phyloP scores from a whole-genome alignment of 2,329 filamentous ascomycete species.

The Teratosphaeria viscida region DNA sequence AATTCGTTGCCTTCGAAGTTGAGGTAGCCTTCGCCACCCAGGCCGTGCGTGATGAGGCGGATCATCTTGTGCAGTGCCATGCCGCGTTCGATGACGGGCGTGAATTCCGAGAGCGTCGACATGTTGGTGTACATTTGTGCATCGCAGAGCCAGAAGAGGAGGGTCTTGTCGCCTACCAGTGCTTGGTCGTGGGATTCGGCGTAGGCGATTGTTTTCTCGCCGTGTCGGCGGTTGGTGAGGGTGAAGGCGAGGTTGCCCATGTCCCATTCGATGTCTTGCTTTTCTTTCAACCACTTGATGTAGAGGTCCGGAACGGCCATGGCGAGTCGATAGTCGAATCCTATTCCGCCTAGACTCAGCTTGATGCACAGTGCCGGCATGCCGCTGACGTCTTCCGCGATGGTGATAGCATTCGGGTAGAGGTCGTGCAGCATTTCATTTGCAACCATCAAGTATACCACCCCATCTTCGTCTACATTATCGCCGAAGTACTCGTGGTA shows the following conservation, averaged over 20 bases:
- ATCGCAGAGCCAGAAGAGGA: constrained; percentile 98
- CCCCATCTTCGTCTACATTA: constrained; percentile 80
- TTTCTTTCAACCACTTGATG: constrained; percentile 97
- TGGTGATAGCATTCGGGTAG: constrained; percentile 78
- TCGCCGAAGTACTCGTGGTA: constrained; percentile 97
- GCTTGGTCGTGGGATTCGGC: constrained; percentile 96
- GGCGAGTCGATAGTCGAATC: constrained; percentile 92
- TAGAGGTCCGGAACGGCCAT: constrained; percentile 99
- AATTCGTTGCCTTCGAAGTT: constrained; percentile 99
- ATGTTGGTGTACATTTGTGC: constrained; percentile 97
- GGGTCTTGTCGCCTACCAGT: constrained; percentile 91
- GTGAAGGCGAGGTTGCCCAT: constrained; percentile 77
- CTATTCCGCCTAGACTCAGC: constrained; percentile 76
- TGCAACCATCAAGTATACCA: constrained; percentile 90
- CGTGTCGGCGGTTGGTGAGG: constrained; percentile 82
- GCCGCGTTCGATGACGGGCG: constrained; percentile 78
- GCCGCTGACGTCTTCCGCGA: constrained; percentile 94
- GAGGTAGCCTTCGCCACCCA: constrained; percentile 92
- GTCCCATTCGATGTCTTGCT: constrained; percentile 84
- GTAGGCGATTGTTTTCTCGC: constrained; percentile 97
- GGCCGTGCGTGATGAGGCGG: constrained; percentile 75
- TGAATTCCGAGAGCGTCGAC: constrained; percentile 75
- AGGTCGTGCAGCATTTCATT: constrained; percentile 92
- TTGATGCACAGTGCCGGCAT: constrained; percentile 95
- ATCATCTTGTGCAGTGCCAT: constrained; percentile 97